These are phyloP conservation scores for Bipolaris gigantea DNA, from an alignment of 2,329 filamentous ascomycete genomes.

Conservation along the genomic window DNA sequence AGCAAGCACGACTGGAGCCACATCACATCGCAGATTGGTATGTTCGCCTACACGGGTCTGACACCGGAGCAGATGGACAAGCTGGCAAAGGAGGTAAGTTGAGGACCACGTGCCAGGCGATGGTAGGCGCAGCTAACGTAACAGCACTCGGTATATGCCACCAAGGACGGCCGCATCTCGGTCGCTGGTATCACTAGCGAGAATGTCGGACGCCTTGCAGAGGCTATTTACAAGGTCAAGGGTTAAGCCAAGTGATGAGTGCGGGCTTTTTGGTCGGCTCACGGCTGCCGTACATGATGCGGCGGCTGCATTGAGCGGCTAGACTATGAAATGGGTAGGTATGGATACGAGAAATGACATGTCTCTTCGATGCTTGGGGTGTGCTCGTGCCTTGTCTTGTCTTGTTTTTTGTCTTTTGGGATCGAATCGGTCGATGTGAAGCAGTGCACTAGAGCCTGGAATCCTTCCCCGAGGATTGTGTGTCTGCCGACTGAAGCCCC, in stretches of 20 bases:
- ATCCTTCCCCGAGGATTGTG: constrained; percentile 7
- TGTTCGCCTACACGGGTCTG: constrained; percentile 98
- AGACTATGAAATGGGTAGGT: constrained; percentile 14
- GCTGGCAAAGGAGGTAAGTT: constrained; percentile 77
- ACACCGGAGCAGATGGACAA: constrained; percentile 87
- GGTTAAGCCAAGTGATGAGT: constrained; percentile 47
- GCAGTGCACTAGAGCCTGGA: background rate
- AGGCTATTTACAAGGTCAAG: constrained; percentile 83
- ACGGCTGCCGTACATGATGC: constrained; percentile 19
- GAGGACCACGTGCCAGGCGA: background rate
- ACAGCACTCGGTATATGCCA: constrained; percentile 91
- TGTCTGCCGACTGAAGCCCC: constrained; percentile 8
- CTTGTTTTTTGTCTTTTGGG: background rate
- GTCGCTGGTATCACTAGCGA: constrained; percentile 80
- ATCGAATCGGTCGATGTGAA: background rate
- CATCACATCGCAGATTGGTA: constrained; percentile 95
- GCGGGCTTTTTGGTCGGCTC: background rate
- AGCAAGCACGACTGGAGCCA: constrained; percentile 98
- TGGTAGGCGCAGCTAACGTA: constrained; percentile 14
- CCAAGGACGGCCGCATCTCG: constrained; percentile 86
- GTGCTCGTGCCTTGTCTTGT: background rate
- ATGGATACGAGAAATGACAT: constrained; percentile 12
- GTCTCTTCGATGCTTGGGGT: background rate
- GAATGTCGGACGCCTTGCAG: constrained; percentile 78
- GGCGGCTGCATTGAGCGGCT: constrained; percentile 12